phyloP scores from a whole-genome alignment of 768 basidiomycete species.

The Mycena epipterygia region DNA sequence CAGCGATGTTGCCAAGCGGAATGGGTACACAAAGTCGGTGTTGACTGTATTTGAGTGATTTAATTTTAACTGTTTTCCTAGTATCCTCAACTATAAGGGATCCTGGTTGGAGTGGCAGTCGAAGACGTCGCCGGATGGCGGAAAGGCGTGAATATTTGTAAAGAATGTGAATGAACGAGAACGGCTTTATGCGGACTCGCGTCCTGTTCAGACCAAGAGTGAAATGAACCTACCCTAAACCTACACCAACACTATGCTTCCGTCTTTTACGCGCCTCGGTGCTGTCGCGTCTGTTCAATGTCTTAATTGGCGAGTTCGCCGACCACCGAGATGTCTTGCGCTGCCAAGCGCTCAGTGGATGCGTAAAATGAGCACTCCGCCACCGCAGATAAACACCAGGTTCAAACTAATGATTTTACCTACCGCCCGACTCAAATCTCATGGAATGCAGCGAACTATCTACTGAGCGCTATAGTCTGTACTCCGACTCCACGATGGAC shows the following conservation, averaged over 20 bases:
- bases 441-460: constrained; percentile 61
- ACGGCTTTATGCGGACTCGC: too few relatives aligned
- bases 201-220: too few relatives aligned
- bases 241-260: constrained; percentile 35
- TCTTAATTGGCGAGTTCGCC: constrained; percentile 27
- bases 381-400: constrained; percentile 72
- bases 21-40: constrained; percentile 85
- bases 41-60: neutral
- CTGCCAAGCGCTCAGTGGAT: constrained; percentile 30
- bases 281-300: constrained; percentile 34
- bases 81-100: constrained; percentile 83
- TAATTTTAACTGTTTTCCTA: constrained; percentile 40
- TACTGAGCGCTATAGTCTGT: constrained; percentile 74
- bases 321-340: constrained; percentile 7
- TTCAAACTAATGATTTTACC: constrained; percentile 42
- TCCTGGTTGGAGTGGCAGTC: constrained; percentile 93
- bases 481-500: constrained; percentile 87
- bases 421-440: constrained; percentile 9
- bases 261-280: constrained; percentile 27
- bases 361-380: constrained; percentile 63
- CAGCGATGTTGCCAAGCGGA: constrained; percentile 83
- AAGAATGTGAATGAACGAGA: constrained; percentile 19
- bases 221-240: too few relatives aligned
- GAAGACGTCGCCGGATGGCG: constrained; percentile 61
- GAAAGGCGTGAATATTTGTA: constrained; percentile 39